Percentiles rank a stretch among this genome's conserved stretches.
Evolutionary conservation across 257 asterid species (phyloP).

Genomic region (Verbena officinalis): DNA sequence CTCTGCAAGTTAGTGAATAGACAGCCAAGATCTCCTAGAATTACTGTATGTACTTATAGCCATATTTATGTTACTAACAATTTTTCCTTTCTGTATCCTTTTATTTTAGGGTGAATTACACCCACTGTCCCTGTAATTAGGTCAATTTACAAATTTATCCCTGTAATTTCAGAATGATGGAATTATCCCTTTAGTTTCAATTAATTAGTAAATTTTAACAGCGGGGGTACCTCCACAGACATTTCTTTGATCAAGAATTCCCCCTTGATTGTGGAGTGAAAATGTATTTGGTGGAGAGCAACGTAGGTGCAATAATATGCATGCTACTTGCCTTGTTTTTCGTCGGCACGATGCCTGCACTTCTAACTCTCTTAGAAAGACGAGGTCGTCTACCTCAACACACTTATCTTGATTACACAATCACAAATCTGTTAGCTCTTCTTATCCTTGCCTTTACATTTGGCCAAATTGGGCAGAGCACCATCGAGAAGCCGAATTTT

Average conservation of each 20-base stretch:
- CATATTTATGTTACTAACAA: too few relatives aligned
- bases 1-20: background rate
- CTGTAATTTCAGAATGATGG: too few relatives aligned
- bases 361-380: conserved; percentile 81
- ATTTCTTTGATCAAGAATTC: too few relatives aligned
- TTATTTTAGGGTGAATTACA: too few relatives aligned
- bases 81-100: background rate
- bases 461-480: conserved; percentile 70
- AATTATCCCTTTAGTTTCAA: too few relatives aligned
- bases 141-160: too few relatives aligned
- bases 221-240: too few relatives aligned
- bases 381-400: conserved; percentile 97
- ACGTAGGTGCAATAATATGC: conserved; percentile 91
- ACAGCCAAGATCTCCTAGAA: background rate
- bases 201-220: too few relatives aligned
- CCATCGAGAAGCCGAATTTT: conserved; percentile 67
- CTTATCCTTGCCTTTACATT: conserved; percentile 81
- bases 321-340: conserved; percentile 73
- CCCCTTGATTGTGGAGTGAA: conserved; percentile 31
- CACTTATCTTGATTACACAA: conserved; percentile 86
- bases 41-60: background rate
- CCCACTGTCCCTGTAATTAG: too few relatives aligned
- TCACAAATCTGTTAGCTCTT: conserved; percentile 89
- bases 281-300: conserved; percentile 92
- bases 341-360: conserved; percentile 98